phyloP scores from a whole-genome alignment of 208 protist genomes.

The Trypanosoma cruzi region DNA sequence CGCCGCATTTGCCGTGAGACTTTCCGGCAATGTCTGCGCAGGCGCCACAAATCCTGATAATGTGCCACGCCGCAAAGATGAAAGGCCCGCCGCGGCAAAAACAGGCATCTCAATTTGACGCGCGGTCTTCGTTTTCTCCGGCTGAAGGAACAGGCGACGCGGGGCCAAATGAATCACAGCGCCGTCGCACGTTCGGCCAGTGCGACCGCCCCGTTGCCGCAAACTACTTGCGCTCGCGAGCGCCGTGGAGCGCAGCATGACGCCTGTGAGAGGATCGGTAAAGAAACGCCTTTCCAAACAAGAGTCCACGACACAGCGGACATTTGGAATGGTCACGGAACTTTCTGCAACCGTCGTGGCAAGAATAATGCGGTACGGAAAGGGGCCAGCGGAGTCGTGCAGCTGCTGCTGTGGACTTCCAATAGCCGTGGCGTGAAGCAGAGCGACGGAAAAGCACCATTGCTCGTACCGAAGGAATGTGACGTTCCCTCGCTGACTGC shows the following conservation, averaged over 20 bases:
- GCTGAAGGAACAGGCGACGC: slow-evolving; percentile 28
- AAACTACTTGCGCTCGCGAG: slow-evolving; percentile 44
- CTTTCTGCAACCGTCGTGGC: slow-evolving; percentile 81
- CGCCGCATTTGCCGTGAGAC: slow-evolving; percentile 36
- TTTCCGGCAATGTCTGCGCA: slow-evolving; percentile 7
- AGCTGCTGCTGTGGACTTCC: slow-evolving; percentile 67
- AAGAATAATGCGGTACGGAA: slow-evolving; percentile 57
- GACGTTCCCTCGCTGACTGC: slow-evolving; percentile 1
- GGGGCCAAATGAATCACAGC: slow-evolving; percentile 72
- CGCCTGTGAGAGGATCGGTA: slow-evolving; percentile 57
- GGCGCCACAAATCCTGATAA: slow-evolving; percentile 2
- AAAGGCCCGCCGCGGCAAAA: background rate
- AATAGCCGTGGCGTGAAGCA: slow-evolving; percentile 62
- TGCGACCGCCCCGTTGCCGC: slow-evolving; percentile 62
- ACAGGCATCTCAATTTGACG: background rate
- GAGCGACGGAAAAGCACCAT: slow-evolving; percentile 59
- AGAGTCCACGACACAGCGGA: slow-evolving; percentile 66
- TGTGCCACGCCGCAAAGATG: background rate
- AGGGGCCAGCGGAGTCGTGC: slow-evolving; percentile 32
- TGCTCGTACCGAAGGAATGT: slow-evolving; percentile 45
- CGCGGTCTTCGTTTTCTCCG: slow-evolving; percentile 1
- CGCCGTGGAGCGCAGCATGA: slow-evolving; percentile 42
- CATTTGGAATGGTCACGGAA: slow-evolving; percentile 78
- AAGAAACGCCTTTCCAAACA: slow-evolving; percentile 54
- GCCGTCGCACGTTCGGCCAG: slow-evolving; percentile 70